These are phyloP conservation scores for Croton setiger DNA, from an alignment of 441 rosid species.

Conservation along the genomic window DNA sequence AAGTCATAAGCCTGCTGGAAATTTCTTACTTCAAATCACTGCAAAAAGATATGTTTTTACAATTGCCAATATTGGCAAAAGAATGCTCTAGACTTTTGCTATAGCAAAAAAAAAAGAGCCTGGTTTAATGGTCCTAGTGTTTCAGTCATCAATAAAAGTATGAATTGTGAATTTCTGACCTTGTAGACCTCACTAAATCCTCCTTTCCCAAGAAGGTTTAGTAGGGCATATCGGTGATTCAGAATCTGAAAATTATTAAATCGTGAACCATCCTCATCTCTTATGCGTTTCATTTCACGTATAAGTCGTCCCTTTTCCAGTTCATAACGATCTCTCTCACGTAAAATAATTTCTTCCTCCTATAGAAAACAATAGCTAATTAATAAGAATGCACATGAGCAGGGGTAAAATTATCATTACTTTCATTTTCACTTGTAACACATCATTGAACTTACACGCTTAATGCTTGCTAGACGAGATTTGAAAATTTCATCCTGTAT, in stretches of 20 bases:
- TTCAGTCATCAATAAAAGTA: constrained; percentile 23
- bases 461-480: constrained; percentile 90
- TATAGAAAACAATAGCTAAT: constrained; percentile 34
- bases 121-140: constrained; percentile 12
- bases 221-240: constrained; percentile 83
- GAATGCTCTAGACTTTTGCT: constrained; percentile 26
- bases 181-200: constrained; percentile 99
- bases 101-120: constrained; percentile 18
- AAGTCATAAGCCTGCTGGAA: constrained; percentile 98
- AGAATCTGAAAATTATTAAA: constrained; percentile 96
- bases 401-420: constrained; percentile 3
- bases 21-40: constrained; percentile 66
- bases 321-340: constrained; percentile 98
- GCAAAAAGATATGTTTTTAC: constrained; percentile 52
- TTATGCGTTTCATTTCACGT: constrained; percentile 96
- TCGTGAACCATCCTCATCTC: constrained; percentile 98
- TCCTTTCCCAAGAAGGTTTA: constrained; percentile 98
- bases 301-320: constrained; percentile 95
- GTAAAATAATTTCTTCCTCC: constrained; percentile 91
- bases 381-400: constrained; percentile 3
- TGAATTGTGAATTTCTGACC: constrained; percentile 57
- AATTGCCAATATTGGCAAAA: constrained; percentile 57
- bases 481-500: constrained; percentile 94
- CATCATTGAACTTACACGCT: constrained; percentile 60
- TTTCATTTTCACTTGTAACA: constrained; percentile 4